Base-by-base conservation (phyloP, 371 early-diverging fungal genomes). In the Syncephalastrum monosporum region DNA sequence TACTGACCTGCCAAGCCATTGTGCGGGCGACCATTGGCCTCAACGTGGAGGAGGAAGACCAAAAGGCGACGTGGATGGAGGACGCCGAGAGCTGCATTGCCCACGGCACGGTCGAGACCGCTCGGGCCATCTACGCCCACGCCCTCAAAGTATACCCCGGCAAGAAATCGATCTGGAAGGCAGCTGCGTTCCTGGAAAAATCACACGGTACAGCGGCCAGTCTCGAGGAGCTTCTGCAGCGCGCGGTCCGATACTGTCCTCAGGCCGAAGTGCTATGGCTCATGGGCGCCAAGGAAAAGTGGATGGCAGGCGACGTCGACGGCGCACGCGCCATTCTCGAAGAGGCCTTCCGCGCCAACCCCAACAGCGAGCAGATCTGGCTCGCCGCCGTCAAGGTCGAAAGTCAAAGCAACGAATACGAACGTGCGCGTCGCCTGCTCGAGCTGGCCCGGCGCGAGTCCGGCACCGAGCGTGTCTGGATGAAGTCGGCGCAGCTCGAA, bases 311-410 rank as follows among this genome's bases (percentile, higher is more conserved):
- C 6, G 91, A 95, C 72, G 83, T 97, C 1, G 79, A 84, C n/a
- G 93, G 86, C 17, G 98, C 97, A 5, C 87, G 93, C 52, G 76
- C 75, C 4, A 90, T 96, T 54, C 75, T 98, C 43, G 87, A 85
- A 50, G 85, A 88, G 55, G 97, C 97, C 0, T 95, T 94, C 73
- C 75, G 82, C 33, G 95, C 95, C 23, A 96, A 97, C 63, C 92
- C 96, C 4, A 87, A 90, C 57, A 91, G 91, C 42, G 96, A 96
- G 65, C 85, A 91, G 60, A 95, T 97, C 42, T 93, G 95, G 88
- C 72, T 98, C 56, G 97, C 97, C 3, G 98, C 96, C 27, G 94
- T 95, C 58, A 95, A 95, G 68, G 84, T 98, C 15, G 97, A 97
- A 72, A 89, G 89, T 43, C 95, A 94, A 61, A 92, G 86, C 50